Conservation (phyloP, 345 rosid species). For the Excoecaria agallocha region DNA sequence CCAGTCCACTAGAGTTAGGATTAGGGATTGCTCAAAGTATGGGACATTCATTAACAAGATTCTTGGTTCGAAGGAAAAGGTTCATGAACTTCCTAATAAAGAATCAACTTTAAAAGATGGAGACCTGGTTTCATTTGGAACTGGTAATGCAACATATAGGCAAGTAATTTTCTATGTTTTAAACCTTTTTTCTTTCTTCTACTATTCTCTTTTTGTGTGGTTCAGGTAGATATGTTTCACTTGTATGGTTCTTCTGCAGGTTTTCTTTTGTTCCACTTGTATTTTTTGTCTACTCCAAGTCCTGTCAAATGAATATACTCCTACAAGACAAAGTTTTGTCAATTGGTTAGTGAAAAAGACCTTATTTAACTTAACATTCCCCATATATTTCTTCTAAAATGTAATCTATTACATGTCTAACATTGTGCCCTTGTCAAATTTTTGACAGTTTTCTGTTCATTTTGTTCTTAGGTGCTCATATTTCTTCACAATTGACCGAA, state of each 20-base stretch:
- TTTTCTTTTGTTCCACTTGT: constrained; percentile 57
- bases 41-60: constrained; percentile 68
- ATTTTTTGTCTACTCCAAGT: constrained; percentile 46
- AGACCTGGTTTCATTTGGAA: constrained; percentile 73
- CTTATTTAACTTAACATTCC: constrained; percentile 6
- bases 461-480: constrained; percentile 54
- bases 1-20: constrained; percentile 36
- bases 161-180: constrained; percentile 21
- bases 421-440: not conserved
- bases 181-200: not conserved
- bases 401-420: not conserved
- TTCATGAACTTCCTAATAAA: constrained; percentile 61
- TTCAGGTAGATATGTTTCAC: not conserved
- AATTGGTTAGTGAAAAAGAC: constrained; percentile 55
- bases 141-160: constrained; percentile 84
- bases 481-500: constrained; percentile 36
- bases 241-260: constrained; percentile 37
- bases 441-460: not conserved
- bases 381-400: not conserved
- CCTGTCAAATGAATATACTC: constrained; percentile 33
- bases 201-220: not conserved
- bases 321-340: constrained; percentile 58
- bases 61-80: constrained; percentile 47
- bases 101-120: constrained; percentile 63
- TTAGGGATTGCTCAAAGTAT: constrained; percentile 83